These are phyloP conservation scores for Cymodocea nodosa DNA, from an alignment of 116 monocot genomes.

Conservation along the genomic window DNA sequence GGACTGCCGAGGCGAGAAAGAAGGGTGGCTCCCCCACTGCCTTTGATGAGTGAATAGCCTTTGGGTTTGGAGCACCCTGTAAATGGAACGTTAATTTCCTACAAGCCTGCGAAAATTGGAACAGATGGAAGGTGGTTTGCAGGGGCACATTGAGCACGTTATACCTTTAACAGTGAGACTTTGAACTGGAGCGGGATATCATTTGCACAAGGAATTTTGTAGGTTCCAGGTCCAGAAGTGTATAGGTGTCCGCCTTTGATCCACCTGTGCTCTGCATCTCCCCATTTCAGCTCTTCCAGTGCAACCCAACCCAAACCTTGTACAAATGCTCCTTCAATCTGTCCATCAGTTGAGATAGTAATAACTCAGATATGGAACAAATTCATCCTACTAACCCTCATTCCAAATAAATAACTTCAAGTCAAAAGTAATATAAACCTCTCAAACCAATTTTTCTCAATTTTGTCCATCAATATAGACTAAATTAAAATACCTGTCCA, in stretches of 20 bases:
- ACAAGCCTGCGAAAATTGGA: too few relatives aligned
- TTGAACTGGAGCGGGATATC: constrained; percentile 89
- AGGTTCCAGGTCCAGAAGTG: constrained; percentile 82
- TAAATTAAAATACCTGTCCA: constrained; percentile 60
- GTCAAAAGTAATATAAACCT: too few relatives aligned
- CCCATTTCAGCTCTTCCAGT: constrained; percentile 97
- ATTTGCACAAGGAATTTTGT: constrained; percentile 85
- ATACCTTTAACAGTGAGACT: constrained; percentile 86
- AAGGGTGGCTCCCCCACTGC: constrained; percentile 98
- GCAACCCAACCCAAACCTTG: constrained; percentile 96
- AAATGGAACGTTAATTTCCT: neutral
- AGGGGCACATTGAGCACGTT: neutral
- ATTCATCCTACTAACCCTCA: too few relatives aligned
- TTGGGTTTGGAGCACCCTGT: constrained; percentile 78
- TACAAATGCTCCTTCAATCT: constrained; percentile 97
- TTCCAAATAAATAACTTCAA: too few relatives aligned
- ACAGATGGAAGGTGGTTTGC: too few relatives aligned
- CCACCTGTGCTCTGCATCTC: constrained; percentile 86
- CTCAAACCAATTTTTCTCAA: too few relatives aligned
- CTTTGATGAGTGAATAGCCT: constrained; percentile 91
- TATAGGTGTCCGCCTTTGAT: constrained; percentile 70
- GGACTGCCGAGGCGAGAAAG: constrained; percentile 73
- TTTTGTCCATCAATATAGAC: too few relatives aligned
- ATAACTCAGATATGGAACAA: neutral
- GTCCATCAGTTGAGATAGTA: neutral